Percentiles rank a stretch among this genome's conserved stretches.
These are phyloP conservation scores for Metschnikowia santaceciliae DNA, from an alignment of 805 yeast genomes.

Conservation along the genomic window DNA sequence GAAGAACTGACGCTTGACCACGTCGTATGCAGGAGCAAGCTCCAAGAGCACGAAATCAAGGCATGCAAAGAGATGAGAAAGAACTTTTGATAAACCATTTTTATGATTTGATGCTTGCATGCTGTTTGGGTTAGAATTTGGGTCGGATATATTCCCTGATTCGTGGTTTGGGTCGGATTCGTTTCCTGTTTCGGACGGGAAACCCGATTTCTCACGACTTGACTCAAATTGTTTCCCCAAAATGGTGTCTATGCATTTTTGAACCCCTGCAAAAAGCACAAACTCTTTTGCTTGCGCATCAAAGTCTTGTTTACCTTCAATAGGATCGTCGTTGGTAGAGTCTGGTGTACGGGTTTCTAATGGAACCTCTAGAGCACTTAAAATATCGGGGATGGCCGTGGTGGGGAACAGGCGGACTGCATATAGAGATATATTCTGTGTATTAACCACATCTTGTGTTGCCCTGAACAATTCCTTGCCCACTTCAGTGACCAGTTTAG, in stretches of 20 bases:
- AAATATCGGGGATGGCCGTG: not conserved
- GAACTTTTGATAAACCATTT: too few relatives aligned
- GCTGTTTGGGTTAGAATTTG: too few relatives aligned
- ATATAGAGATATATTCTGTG: too few relatives aligned
- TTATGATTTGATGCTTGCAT: too few relatives aligned
- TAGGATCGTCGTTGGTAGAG: not conserved
- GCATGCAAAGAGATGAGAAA: not conserved
- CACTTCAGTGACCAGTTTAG: not conserved
- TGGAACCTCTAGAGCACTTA: not conserved
- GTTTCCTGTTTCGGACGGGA: too few relatives aligned
- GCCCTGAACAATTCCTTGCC: not conserved
- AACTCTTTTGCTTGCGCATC: not conserved
- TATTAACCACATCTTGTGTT: not conserved
- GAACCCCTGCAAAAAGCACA: not conserved
- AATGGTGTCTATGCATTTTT: not conserved
- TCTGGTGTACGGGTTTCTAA: not conserved
- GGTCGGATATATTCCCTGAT: too few relatives aligned
- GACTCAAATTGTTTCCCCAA: not conserved
- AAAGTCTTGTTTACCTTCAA: not conserved
- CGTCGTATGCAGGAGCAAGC: constrained; percentile 1
- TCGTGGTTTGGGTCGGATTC: too few relatives aligned
- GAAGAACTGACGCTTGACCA: not conserved
- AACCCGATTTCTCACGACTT: not conserved
- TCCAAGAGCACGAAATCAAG: not conserved
- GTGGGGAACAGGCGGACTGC: not conserved